These are phyloP conservation scores for Calonectria hongkongensis DNA, from an alignment of 2,329 filamentous ascomycete genomes.

Conservation along the genomic window DNA sequence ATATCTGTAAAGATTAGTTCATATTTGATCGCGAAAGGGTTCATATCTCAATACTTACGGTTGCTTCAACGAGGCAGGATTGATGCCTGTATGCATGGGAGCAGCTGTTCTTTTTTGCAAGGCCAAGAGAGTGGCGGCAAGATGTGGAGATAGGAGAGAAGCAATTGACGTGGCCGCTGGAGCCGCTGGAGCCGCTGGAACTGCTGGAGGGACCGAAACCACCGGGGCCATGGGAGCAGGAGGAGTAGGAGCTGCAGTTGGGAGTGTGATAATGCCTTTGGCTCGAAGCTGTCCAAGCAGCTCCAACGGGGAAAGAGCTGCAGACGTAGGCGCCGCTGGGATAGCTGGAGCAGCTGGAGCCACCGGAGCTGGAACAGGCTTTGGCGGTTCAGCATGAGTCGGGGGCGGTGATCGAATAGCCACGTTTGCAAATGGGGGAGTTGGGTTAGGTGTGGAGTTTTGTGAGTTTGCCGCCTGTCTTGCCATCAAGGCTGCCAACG, in stretches of 20 bases:
- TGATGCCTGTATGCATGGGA: constrained; percentile 75
- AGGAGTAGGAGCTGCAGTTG: constrained; percentile 55
- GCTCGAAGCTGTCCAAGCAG: constrained; percentile 81
- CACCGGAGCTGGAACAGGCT: constrained; percentile 54
- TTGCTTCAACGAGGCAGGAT: constrained; percentile 80
- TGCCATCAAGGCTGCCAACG: constrained; percentile 75
- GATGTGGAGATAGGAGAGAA: constrained; percentile 59
- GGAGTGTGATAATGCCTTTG: constrained; percentile 75
- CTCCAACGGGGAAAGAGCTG: constrained; percentile 70
- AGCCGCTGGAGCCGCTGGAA: constrained; percentile 29
- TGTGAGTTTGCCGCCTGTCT: constrained; percentile 72
- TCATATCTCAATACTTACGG: constrained; percentile 71
- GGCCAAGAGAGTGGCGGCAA: constrained; percentile 61
- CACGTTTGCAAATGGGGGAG: constrained; percentile 59
- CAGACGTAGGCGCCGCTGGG: constrained; percentile 60
- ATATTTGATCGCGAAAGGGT: not conserved
- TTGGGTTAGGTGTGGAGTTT: constrained; percentile 66
- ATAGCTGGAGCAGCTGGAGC: constrained; percentile 49
- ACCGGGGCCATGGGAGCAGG: constrained; percentile 56
- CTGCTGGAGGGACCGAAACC: constrained; percentile 53
- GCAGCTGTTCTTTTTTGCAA: constrained; percentile 55
- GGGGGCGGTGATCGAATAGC: constrained; percentile 71
- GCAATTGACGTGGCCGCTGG: constrained; percentile 55
- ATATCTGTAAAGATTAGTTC: constrained; percentile 69
- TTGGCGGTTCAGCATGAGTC: constrained; percentile 61